A percentile compares a stretch with the other conserved stretches of the same genome.
phyloP scores from a whole-genome alignment of 192 early-diverging fungal genomes.

The Podila epigama region DNA sequence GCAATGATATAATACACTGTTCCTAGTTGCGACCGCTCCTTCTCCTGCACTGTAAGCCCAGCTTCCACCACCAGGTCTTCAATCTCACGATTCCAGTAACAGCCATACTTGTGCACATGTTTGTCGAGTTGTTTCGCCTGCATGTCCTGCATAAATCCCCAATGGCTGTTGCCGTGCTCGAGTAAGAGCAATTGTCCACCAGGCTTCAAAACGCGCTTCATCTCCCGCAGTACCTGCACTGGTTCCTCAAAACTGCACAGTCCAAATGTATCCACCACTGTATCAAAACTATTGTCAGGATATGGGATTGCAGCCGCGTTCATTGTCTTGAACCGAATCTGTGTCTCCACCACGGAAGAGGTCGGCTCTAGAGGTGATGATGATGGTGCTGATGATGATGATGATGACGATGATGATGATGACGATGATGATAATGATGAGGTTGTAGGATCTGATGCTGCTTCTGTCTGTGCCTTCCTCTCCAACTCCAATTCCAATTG shows the following conservation, averaged over 20 bases:
- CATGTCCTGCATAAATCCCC: slow-evolving; percentile 46
- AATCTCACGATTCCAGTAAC: slow-evolving; percentile 48
- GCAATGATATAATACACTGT: slow-evolving; percentile 39
- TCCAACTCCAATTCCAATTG: slow-evolving; percentile 40
- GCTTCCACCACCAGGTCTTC: slow-evolving; percentile 31
- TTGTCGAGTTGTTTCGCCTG: slow-evolving; percentile 37
- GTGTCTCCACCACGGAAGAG: slow-evolving; percentile 22
- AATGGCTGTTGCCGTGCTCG: slow-evolving; percentile 44
- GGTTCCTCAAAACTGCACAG: slow-evolving; percentile 49
- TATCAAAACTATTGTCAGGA: slow-evolving; percentile 40
- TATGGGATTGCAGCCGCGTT: slow-evolving; percentile 46
- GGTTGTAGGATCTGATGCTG: not conserved
- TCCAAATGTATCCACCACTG: slow-evolving; percentile 43
- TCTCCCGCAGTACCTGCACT: slow-evolving; percentile 25
- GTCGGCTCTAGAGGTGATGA: not conserved
- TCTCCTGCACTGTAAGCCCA: slow-evolving; percentile 27
- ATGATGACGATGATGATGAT: not conserved
- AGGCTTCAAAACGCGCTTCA: slow-evolving; percentile 35
- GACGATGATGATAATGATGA: not conserved
- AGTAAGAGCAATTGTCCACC: slow-evolving; percentile 29
- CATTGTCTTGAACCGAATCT: slow-evolving; percentile 33
- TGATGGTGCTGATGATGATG: not conserved
- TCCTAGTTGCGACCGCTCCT: slow-evolving; percentile 44
- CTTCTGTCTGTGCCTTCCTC: not conserved
- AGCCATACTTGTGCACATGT: slow-evolving; percentile 50